These are phyloP conservation scores for Fusarium sp. DNA, from an alignment of 2,329 filamentous ascomycete species.

Conservation along the genomic window DNA sequence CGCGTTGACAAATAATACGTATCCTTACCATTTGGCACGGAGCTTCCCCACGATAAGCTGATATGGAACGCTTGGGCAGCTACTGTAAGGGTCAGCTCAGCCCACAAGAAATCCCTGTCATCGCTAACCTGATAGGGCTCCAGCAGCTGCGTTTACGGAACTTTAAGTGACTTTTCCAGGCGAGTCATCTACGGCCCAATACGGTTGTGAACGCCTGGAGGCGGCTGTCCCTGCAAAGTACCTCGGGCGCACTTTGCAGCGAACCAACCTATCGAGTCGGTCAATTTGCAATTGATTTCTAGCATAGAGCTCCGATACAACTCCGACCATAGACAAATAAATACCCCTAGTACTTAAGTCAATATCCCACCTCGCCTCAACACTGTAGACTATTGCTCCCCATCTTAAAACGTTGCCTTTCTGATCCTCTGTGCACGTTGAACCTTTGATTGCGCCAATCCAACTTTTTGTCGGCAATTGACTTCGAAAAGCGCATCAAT, in stretches of 20 bases:
- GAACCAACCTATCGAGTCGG: conserved; percentile 37
- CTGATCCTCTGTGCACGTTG: not conserved
- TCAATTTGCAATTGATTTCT: conserved; percentile 41
- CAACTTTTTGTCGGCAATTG: conserved; percentile 17
- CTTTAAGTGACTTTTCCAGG: conserved; percentile 32
- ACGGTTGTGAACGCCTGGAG: conserved; percentile 46
- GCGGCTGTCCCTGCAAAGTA: conserved; percentile 44
- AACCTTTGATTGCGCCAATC: not conserved
- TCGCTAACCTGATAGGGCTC: conserved; percentile 26
- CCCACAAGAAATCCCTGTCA: conserved; percentile 11
- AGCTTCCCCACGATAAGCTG: conserved; percentile 35
- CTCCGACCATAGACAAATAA: conserved; percentile 42
- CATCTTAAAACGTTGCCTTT: conserved; percentile 8
- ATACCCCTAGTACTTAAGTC: conserved; percentile 36
- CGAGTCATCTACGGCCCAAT: conserved; percentile 39
- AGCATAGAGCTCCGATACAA: conserved; percentile 44
- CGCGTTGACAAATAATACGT: conserved; percentile 45
- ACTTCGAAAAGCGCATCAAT: conserved; percentile 21
- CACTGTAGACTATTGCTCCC: conserved; percentile 8
- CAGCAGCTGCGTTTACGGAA: conserved; percentile 31
- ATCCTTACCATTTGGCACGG: conserved; percentile 17
- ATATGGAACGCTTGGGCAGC: conserved; percentile 18
- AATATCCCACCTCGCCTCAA: conserved; percentile 25
- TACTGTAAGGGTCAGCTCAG: conserved; percentile 14
- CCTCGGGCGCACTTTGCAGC: conserved; percentile 38